Conservation (phyloP, 306 rosid genomes). For the Myrica gale region DNA sequence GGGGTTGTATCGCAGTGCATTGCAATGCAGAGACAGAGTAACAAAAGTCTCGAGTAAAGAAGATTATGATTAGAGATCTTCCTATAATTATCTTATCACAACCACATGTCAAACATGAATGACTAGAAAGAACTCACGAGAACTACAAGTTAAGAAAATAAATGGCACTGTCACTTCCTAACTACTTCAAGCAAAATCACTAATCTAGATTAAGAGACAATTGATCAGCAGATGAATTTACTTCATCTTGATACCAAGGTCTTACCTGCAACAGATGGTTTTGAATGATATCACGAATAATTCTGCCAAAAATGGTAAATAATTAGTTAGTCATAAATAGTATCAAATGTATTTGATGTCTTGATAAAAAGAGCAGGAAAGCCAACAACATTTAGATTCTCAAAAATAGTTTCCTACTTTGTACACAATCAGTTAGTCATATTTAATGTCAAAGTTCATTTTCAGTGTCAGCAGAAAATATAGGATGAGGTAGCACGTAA, state of each 20-base stretch:
- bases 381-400: constrained; percentile 6
- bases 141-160: constrained; percentile 5
- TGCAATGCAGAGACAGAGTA: constrained; percentile 2
- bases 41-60: constrained; percentile 14
- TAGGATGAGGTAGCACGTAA: constrained; percentile 9
- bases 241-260: constrained; percentile 27
- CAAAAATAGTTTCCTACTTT: not conserved
- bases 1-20: not conserved
- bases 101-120: constrained; percentile 11
- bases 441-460: not conserved
- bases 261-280: constrained; percentile 93
- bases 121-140: constrained; percentile 16
- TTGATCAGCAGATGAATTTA: constrained; percentile 11
- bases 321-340: constrained; percentile 11
- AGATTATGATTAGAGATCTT: constrained; percentile 6
- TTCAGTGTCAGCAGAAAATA: constrained; percentile 13
- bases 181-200: not conserved
- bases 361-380: constrained; percentile 5
- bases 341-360: constrained; percentile 17
- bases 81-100: constrained; percentile 14
- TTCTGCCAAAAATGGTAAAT: constrained; percentile 47
- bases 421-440: too few relatives aligned
- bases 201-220: constrained; percentile 10
- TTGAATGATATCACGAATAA: constrained; percentile 95
- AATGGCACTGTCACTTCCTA: not conserved